These are phyloP conservation scores for Pyrenophora teres DNA, from an alignment of 2,329 filamentous ascomycete species.

Conservation along the genomic window DNA sequence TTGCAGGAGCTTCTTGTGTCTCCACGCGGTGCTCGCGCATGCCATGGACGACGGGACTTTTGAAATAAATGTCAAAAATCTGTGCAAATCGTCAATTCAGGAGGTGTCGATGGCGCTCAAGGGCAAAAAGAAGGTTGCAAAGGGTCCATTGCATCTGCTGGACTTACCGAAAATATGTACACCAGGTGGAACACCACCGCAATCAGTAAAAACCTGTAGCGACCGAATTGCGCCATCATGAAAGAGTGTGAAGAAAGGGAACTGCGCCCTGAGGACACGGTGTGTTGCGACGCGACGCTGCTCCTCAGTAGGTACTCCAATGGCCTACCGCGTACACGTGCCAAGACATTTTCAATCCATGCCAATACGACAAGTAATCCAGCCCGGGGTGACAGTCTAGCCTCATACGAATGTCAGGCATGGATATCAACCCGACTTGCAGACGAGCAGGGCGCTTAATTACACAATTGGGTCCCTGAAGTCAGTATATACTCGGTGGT, in stretches of 20 bases:
- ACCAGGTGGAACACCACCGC: constrained; percentile 91
- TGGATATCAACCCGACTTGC: not conserved
- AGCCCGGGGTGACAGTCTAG: not conserved
- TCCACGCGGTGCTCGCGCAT: constrained; percentile 83
- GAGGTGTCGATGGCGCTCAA: not conserved
- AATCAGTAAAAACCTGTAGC: constrained; percentile 82
- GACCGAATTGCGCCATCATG: constrained; percentile 62
- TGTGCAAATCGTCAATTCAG: not conserved
- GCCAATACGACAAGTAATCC: not conserved
- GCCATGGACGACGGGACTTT: constrained; percentile 93
- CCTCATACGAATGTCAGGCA: not conserved
- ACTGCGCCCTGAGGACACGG: constrained; percentile 32
- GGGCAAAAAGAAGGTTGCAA: too few species aligned
- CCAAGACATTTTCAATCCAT: constrained; percentile 13
- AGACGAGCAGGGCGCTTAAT: too few species aligned
- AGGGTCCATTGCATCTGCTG: too few species aligned
- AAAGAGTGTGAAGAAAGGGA: constrained; percentile 24
- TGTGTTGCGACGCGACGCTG: constrained; percentile 18
- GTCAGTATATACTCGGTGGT: not conserved
- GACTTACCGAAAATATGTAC: constrained; percentile 65
- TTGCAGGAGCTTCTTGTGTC: constrained; percentile 76
- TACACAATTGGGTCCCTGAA: too few species aligned
- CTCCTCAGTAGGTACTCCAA: constrained; percentile 36
- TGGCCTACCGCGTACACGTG: constrained; percentile 28
- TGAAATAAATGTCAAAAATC: constrained; percentile 83